Conservation (phyloP, 2,329 filamentous ascomycete genomes). For the Ceratocystis cubensis region DNA sequence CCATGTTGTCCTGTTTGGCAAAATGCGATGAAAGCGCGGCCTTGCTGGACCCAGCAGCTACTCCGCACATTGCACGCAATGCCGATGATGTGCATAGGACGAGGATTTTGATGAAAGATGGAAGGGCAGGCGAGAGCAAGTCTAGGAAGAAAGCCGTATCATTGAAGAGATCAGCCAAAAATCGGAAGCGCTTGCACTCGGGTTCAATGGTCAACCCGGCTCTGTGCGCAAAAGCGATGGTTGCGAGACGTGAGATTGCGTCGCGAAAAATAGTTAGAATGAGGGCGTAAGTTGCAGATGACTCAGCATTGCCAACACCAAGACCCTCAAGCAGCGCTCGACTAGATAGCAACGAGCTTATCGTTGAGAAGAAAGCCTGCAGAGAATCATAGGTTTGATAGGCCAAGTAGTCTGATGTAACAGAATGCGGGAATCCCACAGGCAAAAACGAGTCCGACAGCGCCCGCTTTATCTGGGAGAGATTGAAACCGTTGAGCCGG, state of each 20-base stretch:
- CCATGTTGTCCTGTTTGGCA: slow-evolving; percentile 72
- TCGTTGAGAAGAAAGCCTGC: slow-evolving; percentile 73
- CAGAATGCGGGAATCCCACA: slow-evolving; percentile 75
- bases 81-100: slow-evolving; percentile 40
- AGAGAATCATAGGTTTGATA: slow-evolving; percentile 62
- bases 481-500: slow-evolving; percentile 3
- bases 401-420: slow-evolving; percentile 70
- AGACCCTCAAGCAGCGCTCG: slow-evolving; percentile 66
- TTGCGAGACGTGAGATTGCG: slow-evolving; percentile 66
- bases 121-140: slow-evolving; percentile 62
- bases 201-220: slow-evolving; percentile 75
- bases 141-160: slow-evolving; percentile 79
- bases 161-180: slow-evolving; percentile 80
- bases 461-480: slow-evolving; percentile 22
- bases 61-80: slow-evolving; percentile 60
- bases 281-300: slow-evolving; percentile 67
- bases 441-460: slow-evolving; percentile 65
- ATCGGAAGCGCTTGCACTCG: slow-evolving; percentile 80
- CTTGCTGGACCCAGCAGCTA: slow-evolving; percentile 81
- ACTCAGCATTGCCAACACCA: slow-evolving; percentile 70
- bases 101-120: slow-evolving; percentile 38
- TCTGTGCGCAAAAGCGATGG: slow-evolving; percentile 73
- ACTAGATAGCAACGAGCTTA: slow-evolving; percentile 66
- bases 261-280: slow-evolving; percentile 75
- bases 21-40: slow-evolving; percentile 88